These are phyloP conservation scores for Nidularia pulvinata DNA, from an alignment of 768 basidiomycete genomes.

Conservation along the genomic window DNA sequence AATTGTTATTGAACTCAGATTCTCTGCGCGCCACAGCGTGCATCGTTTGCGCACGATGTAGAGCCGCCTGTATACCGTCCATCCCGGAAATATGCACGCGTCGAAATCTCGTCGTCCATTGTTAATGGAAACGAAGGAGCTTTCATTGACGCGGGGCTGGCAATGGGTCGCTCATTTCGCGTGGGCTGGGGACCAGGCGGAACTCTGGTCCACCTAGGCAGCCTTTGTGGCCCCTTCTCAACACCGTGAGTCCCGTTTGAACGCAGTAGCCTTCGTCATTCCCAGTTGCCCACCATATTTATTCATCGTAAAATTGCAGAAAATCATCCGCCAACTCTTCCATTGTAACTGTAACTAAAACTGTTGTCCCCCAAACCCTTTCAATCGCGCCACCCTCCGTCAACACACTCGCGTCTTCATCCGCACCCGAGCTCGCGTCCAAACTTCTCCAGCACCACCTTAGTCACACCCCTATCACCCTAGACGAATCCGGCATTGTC, in stretches of 20 bases:
- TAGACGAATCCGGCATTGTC: constrained; percentile 71
- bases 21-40: constrained; percentile 44
- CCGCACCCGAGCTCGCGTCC: constrained; percentile 39
- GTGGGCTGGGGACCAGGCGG: constrained; percentile 91
- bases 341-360: constrained; percentile 47
- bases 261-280: too few relatives aligned
- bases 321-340: constrained; percentile 63
- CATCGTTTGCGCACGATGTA: constrained; percentile 78
- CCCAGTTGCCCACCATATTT: too few relatives aligned
- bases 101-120: constrained; percentile 66
- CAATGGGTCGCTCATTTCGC: constrained; percentile 85
- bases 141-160: constrained; percentile 80
- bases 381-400: constrained; percentile 10
- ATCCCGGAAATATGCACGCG: constrained; percentile 79
- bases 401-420: constrained; percentile 8
- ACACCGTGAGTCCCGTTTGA: constrained; percentile 42
- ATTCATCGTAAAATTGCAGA: constrained; percentile 22
- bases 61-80: constrained; percentile 70
- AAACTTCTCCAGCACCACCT: constrained; percentile 80
- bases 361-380: constrained; percentile 24
- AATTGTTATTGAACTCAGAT: not conserved
- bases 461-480: constrained; percentile 66
- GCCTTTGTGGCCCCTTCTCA: constrained; percentile 58
- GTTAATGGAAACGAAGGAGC: constrained; percentile 64
- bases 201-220: constrained; percentile 73